A percentile compares a stretch with the other conserved stretches of the same genome.
Conservation (phyloP, 2,329 filamentous ascomycete species). For the Calonectria leucothoes region DNA sequence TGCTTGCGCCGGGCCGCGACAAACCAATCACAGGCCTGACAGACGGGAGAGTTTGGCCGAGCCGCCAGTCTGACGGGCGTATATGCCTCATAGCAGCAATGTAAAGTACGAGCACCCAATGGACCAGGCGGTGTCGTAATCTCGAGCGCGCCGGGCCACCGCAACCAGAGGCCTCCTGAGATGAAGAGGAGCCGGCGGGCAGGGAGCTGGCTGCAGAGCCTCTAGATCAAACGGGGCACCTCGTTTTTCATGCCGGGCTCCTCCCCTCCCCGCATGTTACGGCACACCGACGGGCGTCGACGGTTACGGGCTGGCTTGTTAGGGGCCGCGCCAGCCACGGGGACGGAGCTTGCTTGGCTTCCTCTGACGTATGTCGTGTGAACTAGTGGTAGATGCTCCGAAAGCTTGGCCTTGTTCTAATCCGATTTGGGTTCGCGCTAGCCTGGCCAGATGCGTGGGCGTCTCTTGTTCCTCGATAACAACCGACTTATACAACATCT, state of each 20-base stretch:
- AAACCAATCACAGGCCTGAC: neutral
- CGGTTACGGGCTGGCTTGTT: neutral
- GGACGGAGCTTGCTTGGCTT: conserved; percentile 9
- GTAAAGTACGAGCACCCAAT: neutral
- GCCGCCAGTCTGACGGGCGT: neutral
- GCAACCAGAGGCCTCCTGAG: conserved; percentile 5
- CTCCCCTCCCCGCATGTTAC: neutral
- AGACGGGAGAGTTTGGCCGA: neutral
- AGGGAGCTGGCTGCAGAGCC: neutral
- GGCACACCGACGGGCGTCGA: neutral
- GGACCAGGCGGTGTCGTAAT: neutral
- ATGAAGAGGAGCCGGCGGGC: neutral
- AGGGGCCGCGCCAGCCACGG: neutral
- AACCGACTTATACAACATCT: conserved; percentile 12
- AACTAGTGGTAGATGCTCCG: conserved; percentile 9
- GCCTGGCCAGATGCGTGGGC: neutral
- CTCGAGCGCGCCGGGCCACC: neutral
- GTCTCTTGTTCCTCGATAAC: conserved; percentile 11
- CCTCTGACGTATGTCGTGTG: conserved; percentile 5
- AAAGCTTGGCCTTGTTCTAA: conserved; percentile 15
- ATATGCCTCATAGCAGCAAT: conserved; percentile 4
- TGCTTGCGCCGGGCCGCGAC: neutral
- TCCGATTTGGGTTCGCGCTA: neutral
- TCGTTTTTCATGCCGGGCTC: conserved; percentile 5
- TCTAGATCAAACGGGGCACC: conserved; percentile 6